Percentiles rank a stretch among this genome's conserved stretches.
Conservation (phyloP, 768 basidiomycete genomes). For the Nidularia pulvinata region DNA sequence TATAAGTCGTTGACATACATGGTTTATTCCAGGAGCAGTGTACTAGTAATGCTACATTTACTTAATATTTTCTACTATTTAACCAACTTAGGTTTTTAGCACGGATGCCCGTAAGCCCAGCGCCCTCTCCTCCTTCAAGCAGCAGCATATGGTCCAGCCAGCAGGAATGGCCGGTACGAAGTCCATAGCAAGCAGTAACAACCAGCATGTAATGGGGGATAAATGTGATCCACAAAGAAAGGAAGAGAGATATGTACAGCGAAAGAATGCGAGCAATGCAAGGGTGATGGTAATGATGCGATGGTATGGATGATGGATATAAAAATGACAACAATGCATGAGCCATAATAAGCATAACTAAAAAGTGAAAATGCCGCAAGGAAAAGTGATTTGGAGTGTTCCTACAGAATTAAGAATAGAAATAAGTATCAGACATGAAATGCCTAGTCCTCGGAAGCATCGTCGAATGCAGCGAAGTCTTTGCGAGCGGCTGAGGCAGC, state of each 20-base stretch:
- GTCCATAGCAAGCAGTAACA: neutral
- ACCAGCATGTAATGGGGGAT: neutral
- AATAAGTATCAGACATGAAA: neutral
- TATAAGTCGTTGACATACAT: no score
- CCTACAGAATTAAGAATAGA: neutral
- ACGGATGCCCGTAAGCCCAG: no score
- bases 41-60: no score
- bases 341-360: neutral
- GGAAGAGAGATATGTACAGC: neutral
- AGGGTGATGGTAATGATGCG: neutral
- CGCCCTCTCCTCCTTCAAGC: no score
- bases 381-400: conserved; percentile 8
- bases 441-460: conserved; percentile 42
- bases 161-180: neutral
- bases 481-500: conserved; percentile 11
- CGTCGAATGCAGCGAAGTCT: conserved; percentile 30
- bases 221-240: neutral
- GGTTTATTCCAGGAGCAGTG: no score
- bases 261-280: neutral
- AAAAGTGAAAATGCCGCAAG: conserved; percentile 1
- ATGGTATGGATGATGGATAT: neutral
- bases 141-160: no score
- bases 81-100: no score
- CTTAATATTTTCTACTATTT: no score
- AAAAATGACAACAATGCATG: neutral